Evolutionary conservation across 371 early-diverging fungal species (phyloP).

Genomic region (Zychaea mexicana): DNA sequence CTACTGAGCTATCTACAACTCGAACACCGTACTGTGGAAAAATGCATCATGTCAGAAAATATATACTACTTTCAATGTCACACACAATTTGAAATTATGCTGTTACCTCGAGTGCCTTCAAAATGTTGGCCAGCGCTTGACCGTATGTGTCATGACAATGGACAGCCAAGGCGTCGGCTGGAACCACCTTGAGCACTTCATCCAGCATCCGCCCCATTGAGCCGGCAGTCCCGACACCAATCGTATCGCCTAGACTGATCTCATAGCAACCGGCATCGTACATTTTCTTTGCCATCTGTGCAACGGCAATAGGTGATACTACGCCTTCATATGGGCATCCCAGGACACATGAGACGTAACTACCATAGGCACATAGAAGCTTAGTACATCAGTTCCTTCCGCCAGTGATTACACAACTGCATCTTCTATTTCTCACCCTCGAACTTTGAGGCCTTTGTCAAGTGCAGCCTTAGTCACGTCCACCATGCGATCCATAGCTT

Average conservation of each 20-base stretch:
- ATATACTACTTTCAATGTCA: not conserved
- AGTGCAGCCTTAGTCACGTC: slow-evolving; percentile 72
- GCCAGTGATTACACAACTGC: not conserved
- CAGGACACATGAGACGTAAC: slow-evolving; percentile 90
- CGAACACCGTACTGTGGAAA: slow-evolving; percentile 75
- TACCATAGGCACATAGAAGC: slow-evolving; percentile 8
- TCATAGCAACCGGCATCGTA: slow-evolving; percentile 96
- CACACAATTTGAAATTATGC: not conserved
- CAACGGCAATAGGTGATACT: slow-evolving; percentile 73
- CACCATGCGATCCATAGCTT: slow-evolving; percentile 76
- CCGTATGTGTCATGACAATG: slow-evolving; percentile 99
- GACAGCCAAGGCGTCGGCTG: slow-evolving; percentile 81
- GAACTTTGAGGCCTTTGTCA: slow-evolving; percentile 71
- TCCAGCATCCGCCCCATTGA: slow-evolving; percentile 76
- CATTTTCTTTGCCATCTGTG: slow-evolving; percentile 73
- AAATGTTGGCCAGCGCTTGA: slow-evolving; percentile 94
- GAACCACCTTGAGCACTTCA: slow-evolving; percentile 72
- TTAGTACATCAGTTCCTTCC: not conserved
- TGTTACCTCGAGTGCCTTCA: slow-evolving; percentile 73
- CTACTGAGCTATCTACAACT: slow-evolving; percentile 91
- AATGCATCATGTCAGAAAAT: not conserved
- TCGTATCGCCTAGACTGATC: slow-evolving; percentile 96
- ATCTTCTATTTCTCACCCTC: slow-evolving; percentile 62
- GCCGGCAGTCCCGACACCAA: slow-evolving; percentile 91
- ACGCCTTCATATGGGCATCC: slow-evolving; percentile 95